Percentiles rank a stretch among this genome's conserved stretches.
Evolutionary conservation across 345 rosid species (phyloP).

Genomic region (Cardamine occulta): DNA sequence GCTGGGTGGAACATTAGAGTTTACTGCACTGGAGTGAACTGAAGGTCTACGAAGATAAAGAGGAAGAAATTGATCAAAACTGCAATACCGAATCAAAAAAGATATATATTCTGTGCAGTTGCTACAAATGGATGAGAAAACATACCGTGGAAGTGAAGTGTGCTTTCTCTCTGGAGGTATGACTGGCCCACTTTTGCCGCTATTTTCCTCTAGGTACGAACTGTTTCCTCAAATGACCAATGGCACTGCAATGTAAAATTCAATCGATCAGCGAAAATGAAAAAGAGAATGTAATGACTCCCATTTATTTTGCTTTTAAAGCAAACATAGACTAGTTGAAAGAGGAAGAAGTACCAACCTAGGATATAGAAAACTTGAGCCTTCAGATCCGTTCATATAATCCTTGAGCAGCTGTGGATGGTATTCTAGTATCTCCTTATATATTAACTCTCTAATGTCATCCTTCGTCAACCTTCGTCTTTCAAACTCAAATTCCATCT

Average conservation of each 20-base stretch:
- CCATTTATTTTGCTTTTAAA: background rate
- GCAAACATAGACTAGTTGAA: background rate
- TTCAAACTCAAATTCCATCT: slow-evolving; percentile 97
- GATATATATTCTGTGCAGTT: slow-evolving; percentile 8
- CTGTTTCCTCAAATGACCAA: slow-evolving; percentile 89
- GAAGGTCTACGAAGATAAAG: slow-evolving; percentile 57
- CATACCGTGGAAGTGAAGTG: slow-evolving; percentile 56
- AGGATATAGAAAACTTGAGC: slow-evolving; percentile 88
- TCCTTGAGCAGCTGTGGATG: slow-evolving; percentile 96
- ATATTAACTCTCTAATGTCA: slow-evolving; percentile 80
- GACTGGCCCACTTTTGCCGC: slow-evolving; percentile 84
- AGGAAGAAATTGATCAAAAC: slow-evolving; percentile 17
- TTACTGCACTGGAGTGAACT: slow-evolving; percentile 62
- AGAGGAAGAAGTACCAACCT: slow-evolving; percentile 57
- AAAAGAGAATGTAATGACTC: background rate
- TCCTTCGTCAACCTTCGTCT: slow-evolving; percentile 90
- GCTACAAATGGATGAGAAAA: slow-evolving; percentile 15
- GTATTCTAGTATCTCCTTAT: slow-evolving; percentile 90
- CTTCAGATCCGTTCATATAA: slow-evolving; percentile 79
- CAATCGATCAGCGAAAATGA: slow-evolving; percentile 1
- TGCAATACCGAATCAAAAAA: slow-evolving; percentile 19
- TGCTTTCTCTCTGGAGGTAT: slow-evolving; percentile 92
- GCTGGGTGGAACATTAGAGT: slow-evolving; percentile 52
- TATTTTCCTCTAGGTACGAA: slow-evolving; percentile 89
- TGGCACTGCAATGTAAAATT: slow-evolving; percentile 65